Evolutionary conservation across 306 rosid genomes (phyloP).

Genomic region (Acacia confusa): DNA sequence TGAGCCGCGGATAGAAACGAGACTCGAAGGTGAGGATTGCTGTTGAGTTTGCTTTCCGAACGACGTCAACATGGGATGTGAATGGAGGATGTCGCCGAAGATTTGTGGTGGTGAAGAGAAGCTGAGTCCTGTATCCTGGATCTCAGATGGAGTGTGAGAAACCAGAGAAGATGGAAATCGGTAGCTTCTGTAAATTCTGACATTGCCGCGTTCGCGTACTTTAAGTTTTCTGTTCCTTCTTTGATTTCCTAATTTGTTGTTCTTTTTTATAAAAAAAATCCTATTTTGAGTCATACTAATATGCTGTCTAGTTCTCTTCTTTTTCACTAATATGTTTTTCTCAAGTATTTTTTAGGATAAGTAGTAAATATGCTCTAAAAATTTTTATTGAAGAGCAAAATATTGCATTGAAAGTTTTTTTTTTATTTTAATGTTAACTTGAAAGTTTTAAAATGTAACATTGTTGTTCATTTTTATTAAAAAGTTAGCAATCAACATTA

Average conservation of each 20-base stretch:
- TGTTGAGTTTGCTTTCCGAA: slow-evolving; percentile 49
- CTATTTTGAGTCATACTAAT: too few relatives aligned
- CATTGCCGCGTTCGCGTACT: background rate
- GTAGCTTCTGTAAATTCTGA: background rate
- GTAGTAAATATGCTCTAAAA: too few relatives aligned
- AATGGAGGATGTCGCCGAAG: background rate
- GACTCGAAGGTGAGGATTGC: slow-evolving; percentile 32
- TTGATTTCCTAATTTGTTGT: background rate
- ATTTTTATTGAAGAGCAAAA: too few relatives aligned
- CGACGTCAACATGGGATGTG: slow-evolving; percentile 44
- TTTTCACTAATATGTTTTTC: too few relatives aligned
- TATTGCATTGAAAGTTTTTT: too few relatives aligned
- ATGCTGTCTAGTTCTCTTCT: too few relatives aligned
- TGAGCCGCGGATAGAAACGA: slow-evolving; percentile 66
- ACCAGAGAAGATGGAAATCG: background rate
- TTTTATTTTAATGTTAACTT: too few relatives aligned
- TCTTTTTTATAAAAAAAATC: too few relatives aligned
- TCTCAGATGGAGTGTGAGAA: background rate
- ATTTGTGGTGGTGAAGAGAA: background rate
- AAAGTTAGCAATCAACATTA: too few relatives aligned
- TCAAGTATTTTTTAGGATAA: too few relatives aligned
- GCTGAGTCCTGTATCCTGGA: background rate
- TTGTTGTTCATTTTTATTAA: too few relatives aligned
- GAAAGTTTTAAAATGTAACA: too few relatives aligned
- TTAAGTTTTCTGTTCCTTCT: background rate